Percentiles rank a stretch among this genome's conserved stretches.
phyloP scores from a whole-genome alignment of 2,329 filamentous ascomycete species.

The Apiospora aurea region DNA sequence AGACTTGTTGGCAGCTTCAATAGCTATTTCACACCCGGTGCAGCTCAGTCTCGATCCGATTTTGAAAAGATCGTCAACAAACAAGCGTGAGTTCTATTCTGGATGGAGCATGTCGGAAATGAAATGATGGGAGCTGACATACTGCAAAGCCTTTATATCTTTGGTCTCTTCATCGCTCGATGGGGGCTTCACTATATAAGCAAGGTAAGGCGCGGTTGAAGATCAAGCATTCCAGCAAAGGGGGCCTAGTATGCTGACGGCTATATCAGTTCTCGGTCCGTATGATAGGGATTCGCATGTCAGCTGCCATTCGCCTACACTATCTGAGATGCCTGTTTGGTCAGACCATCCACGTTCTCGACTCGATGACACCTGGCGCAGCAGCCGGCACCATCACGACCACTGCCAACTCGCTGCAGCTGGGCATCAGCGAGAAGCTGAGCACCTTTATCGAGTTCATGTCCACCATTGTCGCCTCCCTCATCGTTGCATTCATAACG shows the following conservation, averaged over 20 bases:
- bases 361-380: slow-evolving; percentile 68
- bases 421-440: slow-evolving; percentile 70
- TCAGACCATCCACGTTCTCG: slow-evolving; percentile 72
- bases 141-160: slow-evolving; percentile 65
- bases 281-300: slow-evolving; percentile 68
- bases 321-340: slow-evolving; percentile 70
- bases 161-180: slow-evolving; percentile 73
- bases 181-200: slow-evolving; percentile 69
- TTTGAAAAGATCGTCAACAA: slow-evolving; percentile 53
- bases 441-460: slow-evolving; percentile 64
- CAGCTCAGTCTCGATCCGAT: slow-evolving; percentile 43
- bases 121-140: slow-evolving; percentile 26
- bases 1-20: slow-evolving; percentile 57
- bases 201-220: slow-evolving; percentile 48
- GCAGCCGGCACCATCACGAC: slow-evolving; percentile 69
- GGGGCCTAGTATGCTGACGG: neutral
- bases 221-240: neutral
- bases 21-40: slow-evolving; percentile 46
- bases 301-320: slow-evolving; percentile 66
- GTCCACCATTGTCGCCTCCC: slow-evolving; percentile 58
- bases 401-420: slow-evolving; percentile 68
- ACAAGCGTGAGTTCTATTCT: slow-evolving; percentile 48
- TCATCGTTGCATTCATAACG: slow-evolving; percentile 62
- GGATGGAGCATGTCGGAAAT: neutral
- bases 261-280: slow-evolving; percentile 60